These are phyloP conservation scores for Eimeria acervulina DNA, from an alignment of 169 alveolate genomes.

Conservation along the genomic window DNA sequence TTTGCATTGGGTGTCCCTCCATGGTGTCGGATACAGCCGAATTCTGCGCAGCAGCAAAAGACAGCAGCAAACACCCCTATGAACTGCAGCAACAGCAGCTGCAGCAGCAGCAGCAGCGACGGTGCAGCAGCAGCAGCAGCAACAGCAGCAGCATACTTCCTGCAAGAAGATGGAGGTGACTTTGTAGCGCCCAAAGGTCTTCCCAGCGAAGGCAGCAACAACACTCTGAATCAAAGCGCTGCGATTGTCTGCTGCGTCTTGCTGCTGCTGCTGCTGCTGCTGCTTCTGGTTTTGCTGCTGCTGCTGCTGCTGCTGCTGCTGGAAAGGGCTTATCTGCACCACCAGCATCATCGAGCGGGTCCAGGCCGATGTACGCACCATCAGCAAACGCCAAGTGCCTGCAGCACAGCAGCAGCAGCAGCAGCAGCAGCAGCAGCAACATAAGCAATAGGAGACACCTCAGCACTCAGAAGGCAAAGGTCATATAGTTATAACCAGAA, in stretches of 20 bases:
- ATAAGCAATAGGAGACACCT: not conserved
- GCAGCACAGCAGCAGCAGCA: too few species aligned
- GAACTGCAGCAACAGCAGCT: not conserved
- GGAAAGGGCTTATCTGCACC: constrained; percentile 4
- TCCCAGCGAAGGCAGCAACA: constrained; percentile 26
- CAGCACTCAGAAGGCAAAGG: not conserved
- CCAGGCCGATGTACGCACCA: constrained; percentile 14
- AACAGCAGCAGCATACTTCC: constrained; percentile 26
- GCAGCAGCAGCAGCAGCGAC: too few species aligned
- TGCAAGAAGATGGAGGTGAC: constrained; percentile 58
- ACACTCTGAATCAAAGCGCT: constrained; percentile 11
- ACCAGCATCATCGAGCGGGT: not conserved
- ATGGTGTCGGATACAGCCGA: not conserved
- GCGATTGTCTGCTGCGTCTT: too few species aligned
- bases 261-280: too few species aligned
- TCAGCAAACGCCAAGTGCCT: not conserved
- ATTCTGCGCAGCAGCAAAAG: not conserved
- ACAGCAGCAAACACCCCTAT: not conserved
- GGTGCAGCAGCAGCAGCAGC: constrained; percentile 21
- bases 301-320: constrained; percentile 44
- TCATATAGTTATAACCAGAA: not conserved
- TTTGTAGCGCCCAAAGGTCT: not conserved
- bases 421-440: too few species aligned
- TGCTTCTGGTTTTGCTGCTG: too few species aligned
- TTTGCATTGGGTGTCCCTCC: constrained; percentile 30